Base-by-base conservation (phyloP, 371 early-diverging fungal species). In the Apophysomyces ossiformis region DNA sequence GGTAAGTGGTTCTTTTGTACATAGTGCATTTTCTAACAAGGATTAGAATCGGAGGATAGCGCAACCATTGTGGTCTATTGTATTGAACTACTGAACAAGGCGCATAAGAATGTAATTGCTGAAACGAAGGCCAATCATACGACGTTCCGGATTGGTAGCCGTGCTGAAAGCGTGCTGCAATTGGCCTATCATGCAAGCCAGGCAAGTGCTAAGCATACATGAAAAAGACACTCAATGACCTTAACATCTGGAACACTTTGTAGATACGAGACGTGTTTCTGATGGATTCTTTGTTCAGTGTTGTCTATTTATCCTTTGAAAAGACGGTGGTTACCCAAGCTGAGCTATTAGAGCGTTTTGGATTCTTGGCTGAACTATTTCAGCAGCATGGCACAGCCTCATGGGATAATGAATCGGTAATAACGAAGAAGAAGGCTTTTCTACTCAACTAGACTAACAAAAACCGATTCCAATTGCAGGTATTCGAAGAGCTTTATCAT, bases 131-230 rank as follows among this genome's bases (percentile, higher is more conserved):
- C 39, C 26, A 63, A 54, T 57, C 61, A 63, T 3, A 58, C 65
- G 2, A 37, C 54, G n/a, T 67, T 76, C 41, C 58, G 68, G 41
- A 60, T 73, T 2, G 57, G 43, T 18, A 70, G 63, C 21, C 44
- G 68, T 7, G 65, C 73, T 2, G 76, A 76, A 16, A 68, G 65
- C 12, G 61, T 76, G 7, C 44, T 76, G 37, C 68, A 72, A 38
- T 9, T 76, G 21, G 70, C 73, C 5, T 76, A 76, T 63, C 69
- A 73, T 57, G 68, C 76, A 37, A 76, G 73, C 36, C 76, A 76
- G 68, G 76, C 70, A 66, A 60, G 26, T 6, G 32, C 32, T 26
- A 26, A 26, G 32, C 32, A 26, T 26, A 58, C 2, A 45, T 12
- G 15, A 15, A 15, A 35, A 46, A 37, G 44, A 37, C 57, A 3